Percentiles rank a stretch among this genome's conserved stretches.
phyloP scores from a whole-genome alignment of 2,329 filamentous ascomycete genomes.

The Aspergillus transmontanensis region DNA sequence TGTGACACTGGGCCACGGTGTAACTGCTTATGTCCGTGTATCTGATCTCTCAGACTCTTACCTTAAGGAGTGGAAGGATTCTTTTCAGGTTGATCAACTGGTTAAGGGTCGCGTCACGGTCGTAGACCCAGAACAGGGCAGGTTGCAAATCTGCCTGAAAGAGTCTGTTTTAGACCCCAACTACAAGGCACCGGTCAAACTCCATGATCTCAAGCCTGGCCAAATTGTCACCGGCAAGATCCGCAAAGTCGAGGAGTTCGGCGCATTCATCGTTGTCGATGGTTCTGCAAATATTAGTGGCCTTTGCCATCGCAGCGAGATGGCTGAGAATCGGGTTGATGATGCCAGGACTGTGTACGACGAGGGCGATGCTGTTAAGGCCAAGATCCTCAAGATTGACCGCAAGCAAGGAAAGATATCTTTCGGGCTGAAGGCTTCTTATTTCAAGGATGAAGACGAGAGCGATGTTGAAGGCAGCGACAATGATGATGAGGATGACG shows the following conservation, averaged over 20 bases:
- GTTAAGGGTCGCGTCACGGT: constrained; percentile 82
- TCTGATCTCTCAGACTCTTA: constrained; percentile 87
- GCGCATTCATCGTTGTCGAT: constrained; percentile 90
- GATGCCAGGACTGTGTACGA: constrained; percentile 89
- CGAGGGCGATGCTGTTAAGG: constrained; percentile 91
- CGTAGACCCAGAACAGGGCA: constrained; percentile 68
- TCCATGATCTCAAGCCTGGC: constrained; percentile 75
- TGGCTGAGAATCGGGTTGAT: constrained; percentile 79
- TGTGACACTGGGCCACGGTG: constrained; percentile 75
- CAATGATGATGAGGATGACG: constrained; percentile 50
- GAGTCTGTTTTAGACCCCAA: constrained; percentile 78
- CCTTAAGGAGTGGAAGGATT: constrained; percentile 92
- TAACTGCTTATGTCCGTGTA: constrained; percentile 82
- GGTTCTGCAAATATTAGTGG: constrained; percentile 87
- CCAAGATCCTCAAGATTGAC: constrained; percentile 80
- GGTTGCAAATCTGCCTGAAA: constrained; percentile 85
- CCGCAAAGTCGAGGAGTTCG: constrained; percentile 91
- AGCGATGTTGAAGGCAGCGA: constrained; percentile 44
- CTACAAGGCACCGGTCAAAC: constrained; percentile 72
- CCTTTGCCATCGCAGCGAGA: constrained; percentile 87
- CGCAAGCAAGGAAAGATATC: constrained; percentile 74
- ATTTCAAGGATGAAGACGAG: constrained; percentile 68
- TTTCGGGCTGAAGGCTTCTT: constrained; percentile 89
- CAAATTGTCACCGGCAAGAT: constrained; percentile 87
- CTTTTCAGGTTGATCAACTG: constrained; percentile 85